Evolutionary conservation across 176 grass and related monocot genomes (phyloP).

Genomic region (Avena insularis): DNA sequence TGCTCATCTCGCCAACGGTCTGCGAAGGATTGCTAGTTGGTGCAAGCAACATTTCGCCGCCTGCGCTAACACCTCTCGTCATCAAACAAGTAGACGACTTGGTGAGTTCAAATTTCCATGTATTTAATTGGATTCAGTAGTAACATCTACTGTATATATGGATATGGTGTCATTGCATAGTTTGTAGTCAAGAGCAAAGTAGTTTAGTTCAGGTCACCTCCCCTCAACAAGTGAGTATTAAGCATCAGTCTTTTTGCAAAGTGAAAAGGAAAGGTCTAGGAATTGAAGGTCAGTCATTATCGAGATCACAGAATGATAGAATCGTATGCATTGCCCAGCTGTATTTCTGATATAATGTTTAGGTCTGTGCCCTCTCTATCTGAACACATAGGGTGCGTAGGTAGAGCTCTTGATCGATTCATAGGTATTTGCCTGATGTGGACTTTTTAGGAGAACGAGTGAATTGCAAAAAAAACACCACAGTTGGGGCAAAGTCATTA

Average conservation of each 20-base stretch:
- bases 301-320: slow-evolving; percentile 14
- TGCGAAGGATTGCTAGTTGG: slow-evolving; percentile 34
- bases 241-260: neutral
- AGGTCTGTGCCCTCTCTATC: neutral
- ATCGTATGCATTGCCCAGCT: neutral
- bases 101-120: slow-evolving; percentile 39
- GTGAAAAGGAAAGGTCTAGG: neutral
- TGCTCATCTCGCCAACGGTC: neutral
- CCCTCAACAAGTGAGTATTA: neutral
- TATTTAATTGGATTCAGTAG: neutral
- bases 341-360: slow-evolving; percentile 28
- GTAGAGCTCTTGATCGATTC: neutral
- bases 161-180: neutral
- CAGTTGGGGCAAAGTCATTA: too few relatives aligned
- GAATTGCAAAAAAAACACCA: too few relatives aligned
- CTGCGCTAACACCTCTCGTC: slow-evolving; percentile 33
- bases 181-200: neutral
- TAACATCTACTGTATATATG: neutral
- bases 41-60: slow-evolving; percentile 8
- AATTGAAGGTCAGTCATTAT: neutral
- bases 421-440: neutral
- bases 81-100: slow-evolving; percentile 45
- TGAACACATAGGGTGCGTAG: neutral
- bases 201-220: slow-evolving; percentile 4
- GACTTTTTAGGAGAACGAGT: neutral